A percentile compares a stretch with the other conserved stretches of the same genome.
Conservation (phyloP, 2,329 filamentous ascomycete genomes). For the Stenocarpella maydis region DNA sequence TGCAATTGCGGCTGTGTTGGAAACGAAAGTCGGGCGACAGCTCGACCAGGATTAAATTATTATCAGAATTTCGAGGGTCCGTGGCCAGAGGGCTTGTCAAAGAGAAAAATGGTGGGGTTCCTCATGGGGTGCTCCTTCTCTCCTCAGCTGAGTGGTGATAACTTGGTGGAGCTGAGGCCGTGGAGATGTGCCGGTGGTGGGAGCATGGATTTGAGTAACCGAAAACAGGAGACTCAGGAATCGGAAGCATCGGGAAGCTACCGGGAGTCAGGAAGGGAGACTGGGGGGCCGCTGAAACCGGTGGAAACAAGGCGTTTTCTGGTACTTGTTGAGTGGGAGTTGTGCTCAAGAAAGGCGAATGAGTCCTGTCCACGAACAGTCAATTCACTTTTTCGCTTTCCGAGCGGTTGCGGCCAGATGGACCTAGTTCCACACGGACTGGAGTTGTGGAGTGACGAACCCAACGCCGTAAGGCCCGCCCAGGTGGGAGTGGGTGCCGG, state of each 20-base stretch:
- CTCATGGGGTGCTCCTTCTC: conserved; percentile 37
- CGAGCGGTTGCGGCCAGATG: conserved; percentile 48
- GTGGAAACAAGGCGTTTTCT: conserved; percentile 51
- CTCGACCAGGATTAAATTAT: conserved; percentile 42
- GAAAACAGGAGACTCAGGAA: conserved; percentile 54
- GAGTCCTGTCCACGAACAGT: conserved; percentile 61
- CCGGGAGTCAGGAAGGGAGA: conserved; percentile 56
- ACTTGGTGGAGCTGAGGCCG: conserved; percentile 46
- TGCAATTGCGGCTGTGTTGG: conserved; percentile 47
- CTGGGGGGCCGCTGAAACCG: conserved; percentile 48
- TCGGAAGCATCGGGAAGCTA: conserved; percentile 53
- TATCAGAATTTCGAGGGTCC: conserved; percentile 36
- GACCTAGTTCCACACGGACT: conserved; percentile 68
- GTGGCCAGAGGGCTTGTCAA: conserved; percentile 4
- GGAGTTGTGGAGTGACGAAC: conserved; percentile 71
- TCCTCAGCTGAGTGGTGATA: conserved; percentile 48
- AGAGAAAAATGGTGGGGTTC: conserved; percentile 38
- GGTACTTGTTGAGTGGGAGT: conserved; percentile 55
- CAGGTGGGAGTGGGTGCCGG: conserved; percentile 56
- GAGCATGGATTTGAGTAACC: conserved; percentile 44
- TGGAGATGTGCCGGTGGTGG: conserved; percentile 50
- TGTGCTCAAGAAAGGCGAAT: conserved; percentile 48
- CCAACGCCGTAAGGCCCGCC: conserved; percentile 60
- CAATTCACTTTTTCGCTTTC: conserved; percentile 58
- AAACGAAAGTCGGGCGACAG: conserved; percentile 37